phyloP scores from a whole-genome alignment of 2,329 filamentous ascomycete genomes.

The Fonsecaea nubica region DNA sequence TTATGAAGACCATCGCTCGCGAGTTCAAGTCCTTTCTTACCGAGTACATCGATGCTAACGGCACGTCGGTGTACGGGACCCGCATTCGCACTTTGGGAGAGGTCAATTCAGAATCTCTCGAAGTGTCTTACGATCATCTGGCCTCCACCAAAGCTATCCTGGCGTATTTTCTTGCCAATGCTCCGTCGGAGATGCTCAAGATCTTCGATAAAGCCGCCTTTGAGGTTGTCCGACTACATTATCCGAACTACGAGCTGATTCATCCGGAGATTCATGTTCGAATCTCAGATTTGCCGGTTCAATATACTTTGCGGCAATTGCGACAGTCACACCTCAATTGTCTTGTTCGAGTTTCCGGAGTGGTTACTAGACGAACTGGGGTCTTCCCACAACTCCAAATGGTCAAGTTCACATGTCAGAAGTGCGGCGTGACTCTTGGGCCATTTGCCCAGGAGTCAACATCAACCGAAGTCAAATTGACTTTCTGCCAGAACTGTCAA shows the following conservation, averaged over 20 bases:
- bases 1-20: conserved; percentile 89
- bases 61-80: conserved; percentile 91
- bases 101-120: conserved; percentile 92
- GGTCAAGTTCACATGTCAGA: conserved; percentile 95
- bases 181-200: conserved; percentile 91
- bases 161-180: conserved; percentile 94
- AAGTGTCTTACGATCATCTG: conserved; percentile 94
- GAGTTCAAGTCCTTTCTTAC: conserved; percentile 98
- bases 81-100: conserved; percentile 95
- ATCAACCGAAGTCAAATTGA: conserved; percentile 93
- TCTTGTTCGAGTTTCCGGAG: conserved; percentile 89
- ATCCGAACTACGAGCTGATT: conserved; percentile 96
- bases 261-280: conserved; percentile 98
- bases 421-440: conserved; percentile 88
- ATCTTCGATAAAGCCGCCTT: conserved; percentile 97
- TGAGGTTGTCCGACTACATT: conserved; percentile 93
- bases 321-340: conserved; percentile 96
- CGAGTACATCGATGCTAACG: conserved; percentile 88
- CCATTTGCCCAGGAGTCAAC: conserved; percentile 94
- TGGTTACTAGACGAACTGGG: conserved; percentile 90
- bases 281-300: conserved; percentile 90
- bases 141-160: conserved; percentile 89
- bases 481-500: conserved; percentile 95
- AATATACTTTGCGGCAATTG: conserved; percentile 92
- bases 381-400: conserved; percentile 99